Conservation (phyloP, 768 basidiomycete genomes). For the Floccularia luteovirens region DNA sequence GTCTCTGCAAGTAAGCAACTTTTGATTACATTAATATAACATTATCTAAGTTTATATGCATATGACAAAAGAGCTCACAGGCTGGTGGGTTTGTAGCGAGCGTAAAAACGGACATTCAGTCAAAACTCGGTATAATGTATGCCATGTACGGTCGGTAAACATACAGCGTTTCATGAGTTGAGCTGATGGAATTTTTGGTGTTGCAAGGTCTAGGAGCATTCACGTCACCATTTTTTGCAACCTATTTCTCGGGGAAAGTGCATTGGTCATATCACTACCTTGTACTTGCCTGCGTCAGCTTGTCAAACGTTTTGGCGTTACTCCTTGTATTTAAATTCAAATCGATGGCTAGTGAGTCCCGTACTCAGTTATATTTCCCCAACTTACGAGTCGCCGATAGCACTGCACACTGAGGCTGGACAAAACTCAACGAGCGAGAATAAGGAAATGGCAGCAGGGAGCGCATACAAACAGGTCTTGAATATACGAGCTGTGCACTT, state of each 20-base stretch:
- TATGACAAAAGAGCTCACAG: no score
- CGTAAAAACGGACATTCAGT: conserved; percentile 29
- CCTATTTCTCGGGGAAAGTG: conserved; percentile 47
- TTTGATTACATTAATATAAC: conserved; percentile 6
- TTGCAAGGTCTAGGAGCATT: no score
- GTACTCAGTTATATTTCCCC: not conserved
- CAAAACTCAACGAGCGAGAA: conserved; percentile 12
- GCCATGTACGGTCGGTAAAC: conserved; percentile 46
- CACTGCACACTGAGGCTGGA: conserved; percentile 13
- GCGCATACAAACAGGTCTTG: conserved; percentile 39
- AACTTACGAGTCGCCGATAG: conserved; percentile 3
- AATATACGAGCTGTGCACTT: no score
- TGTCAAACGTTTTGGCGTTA: conserved; percentile 22
- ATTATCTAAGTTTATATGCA: no score
- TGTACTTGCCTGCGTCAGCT: conserved; percentile 43
- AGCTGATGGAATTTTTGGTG: not conserved
- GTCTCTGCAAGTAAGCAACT: no score
- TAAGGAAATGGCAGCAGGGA: conserved; percentile 10
- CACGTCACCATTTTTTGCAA: conserved; percentile 64
- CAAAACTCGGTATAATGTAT: conserved; percentile 47
- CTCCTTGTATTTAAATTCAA: conserved; percentile 18
- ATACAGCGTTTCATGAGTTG: conserved; percentile 13
- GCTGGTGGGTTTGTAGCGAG: conserved; percentile 48
- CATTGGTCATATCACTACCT: no score
- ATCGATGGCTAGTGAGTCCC: conserved; percentile 16